Conservation (phyloP, 2,329 filamentous ascomycete species). For the Purpureocillium takamizusanense region DNA sequence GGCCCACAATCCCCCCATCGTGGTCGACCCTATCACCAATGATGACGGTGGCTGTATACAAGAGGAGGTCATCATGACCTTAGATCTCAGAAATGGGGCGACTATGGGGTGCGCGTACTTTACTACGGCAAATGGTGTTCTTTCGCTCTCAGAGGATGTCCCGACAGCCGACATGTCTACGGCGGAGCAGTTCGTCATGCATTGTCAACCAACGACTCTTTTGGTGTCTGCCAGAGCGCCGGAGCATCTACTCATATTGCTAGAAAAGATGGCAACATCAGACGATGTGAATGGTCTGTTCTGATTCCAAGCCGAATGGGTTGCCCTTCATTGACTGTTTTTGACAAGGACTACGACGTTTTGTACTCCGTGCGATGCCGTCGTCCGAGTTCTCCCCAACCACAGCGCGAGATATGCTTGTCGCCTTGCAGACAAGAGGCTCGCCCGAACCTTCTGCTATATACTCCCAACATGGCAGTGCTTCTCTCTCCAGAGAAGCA, state of each 20-base stretch:
- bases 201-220: conserved; percentile 46
- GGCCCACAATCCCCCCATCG: no score
- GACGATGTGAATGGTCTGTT: not conserved
- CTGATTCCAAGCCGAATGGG: not conserved
- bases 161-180: conserved; percentile 58
- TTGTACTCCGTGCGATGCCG: conserved; percentile 55
- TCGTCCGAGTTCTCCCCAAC: conserved; percentile 65
- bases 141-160: conserved; percentile 73
- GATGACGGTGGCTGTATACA: not conserved
- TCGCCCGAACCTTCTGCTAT: conserved; percentile 8
- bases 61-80: conserved; percentile 65
- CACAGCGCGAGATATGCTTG: conserved; percentile 55
- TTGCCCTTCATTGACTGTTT: no score
- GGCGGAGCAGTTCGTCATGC: conserved; percentile 50
- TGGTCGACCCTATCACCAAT: no score
- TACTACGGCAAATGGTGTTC: conserved; percentile 54
- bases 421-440: conserved; percentile 24
- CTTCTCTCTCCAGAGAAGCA: not conserved
- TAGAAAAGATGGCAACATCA: conserved; percentile 14
- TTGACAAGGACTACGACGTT: conserved; percentile 1
- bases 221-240: conserved; percentile 41
- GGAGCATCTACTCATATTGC: conserved; percentile 22
- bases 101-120: conserved; percentile 82
- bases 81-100: conserved; percentile 63
- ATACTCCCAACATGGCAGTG: conserved; percentile 10